Evolutionary conservation across 345 rosid genomes (phyloP), one percentile per base, ranked within the genome.

Genomic region (Camelina hispida): DNA sequence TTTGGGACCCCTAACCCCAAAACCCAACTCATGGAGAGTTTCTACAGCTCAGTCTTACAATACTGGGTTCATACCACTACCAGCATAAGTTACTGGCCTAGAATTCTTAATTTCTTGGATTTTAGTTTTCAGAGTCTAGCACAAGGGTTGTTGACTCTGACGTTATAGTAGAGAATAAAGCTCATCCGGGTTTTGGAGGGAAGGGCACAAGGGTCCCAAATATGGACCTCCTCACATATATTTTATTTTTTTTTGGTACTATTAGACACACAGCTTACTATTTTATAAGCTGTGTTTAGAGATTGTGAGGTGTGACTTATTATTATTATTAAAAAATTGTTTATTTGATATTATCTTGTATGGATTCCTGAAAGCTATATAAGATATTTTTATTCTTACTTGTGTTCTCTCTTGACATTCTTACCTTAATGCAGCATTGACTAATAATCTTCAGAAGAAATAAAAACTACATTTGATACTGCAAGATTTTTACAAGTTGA

Each of bases 61-160:
- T n/a, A 64, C n/a, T 5, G 25, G 23, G 30, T 12, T 25, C 22
- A 60, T 28, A 28, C 30, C 30, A 28, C 4, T 1, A 32, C 0
- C 69, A 52, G 32, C n/a, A 44, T 43, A 34, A 43, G 47, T 57
- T 23, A 66, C 58, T 18, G 54, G 62, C 68, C 20, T 32, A 52
- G 40, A 75, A 60, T 68, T 44, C 62, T 28, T 51, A 32, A 9
- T 11, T 75, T 32, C 16, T 7, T 40, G 22, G 56, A 30, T 30
- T 71, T 48, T 47, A 32, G 40, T 42, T 40, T 66, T 56, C 46
- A 22, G 81, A 78, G 25, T 78, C 81, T 8, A 65, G 11, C 61
- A 71, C 44, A 78, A 59, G 77, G 81, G 80, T 77, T 65, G 62
- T 59, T 71, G 81, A 66, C 66, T 78, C 72, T 71, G 62, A 58